A percentile compares a stretch with the other conserved stretches of the same genome.
These are phyloP conservation scores for Fusarium dimerum DNA, from an alignment of 2,329 filamentous ascomycete genomes.

Conservation along the genomic window DNA sequence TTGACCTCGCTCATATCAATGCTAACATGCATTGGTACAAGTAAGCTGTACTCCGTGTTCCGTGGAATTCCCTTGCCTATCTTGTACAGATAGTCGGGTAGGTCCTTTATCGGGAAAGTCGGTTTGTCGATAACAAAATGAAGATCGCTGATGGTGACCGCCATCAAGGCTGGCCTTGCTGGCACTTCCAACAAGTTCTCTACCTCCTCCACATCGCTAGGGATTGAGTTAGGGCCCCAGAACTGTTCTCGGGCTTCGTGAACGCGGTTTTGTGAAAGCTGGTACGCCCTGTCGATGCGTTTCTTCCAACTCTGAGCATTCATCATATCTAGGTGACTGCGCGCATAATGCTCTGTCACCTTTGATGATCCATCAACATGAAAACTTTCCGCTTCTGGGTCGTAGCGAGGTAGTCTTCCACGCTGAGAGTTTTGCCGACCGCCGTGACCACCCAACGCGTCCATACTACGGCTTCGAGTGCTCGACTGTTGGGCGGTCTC, in stretches of 20 bases:
- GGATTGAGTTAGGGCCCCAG: slow-evolving; percentile 78
- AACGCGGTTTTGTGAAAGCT: slow-evolving; percentile 70
- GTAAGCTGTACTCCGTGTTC: slow-evolving; percentile 85
- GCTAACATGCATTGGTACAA: slow-evolving; percentile 87
- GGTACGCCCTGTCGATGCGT: slow-evolving; percentile 77
- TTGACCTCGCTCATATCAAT: slow-evolving; percentile 89
- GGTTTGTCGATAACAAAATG: slow-evolving; percentile 88
- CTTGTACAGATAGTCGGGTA: slow-evolving; percentile 80
- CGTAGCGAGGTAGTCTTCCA: slow-evolving; percentile 64
- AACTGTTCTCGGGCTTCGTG: slow-evolving; percentile 78
- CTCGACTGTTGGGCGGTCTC: slow-evolving; percentile 36
- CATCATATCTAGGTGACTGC: slow-evolving; percentile 71
- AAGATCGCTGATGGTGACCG: slow-evolving; percentile 78
- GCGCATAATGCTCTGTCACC: slow-evolving; percentile 75
- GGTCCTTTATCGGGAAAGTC: slow-evolving; percentile 79
- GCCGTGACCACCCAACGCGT: slow-evolving; percentile 39
- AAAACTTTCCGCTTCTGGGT: slow-evolving; percentile 68
- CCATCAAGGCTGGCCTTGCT: slow-evolving; percentile 80
- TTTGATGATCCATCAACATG: slow-evolving; percentile 72
- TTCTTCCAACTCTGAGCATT: slow-evolving; percentile 92
- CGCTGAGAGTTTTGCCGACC: slow-evolving; percentile 33
- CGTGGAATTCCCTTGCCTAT: slow-evolving; percentile 97
- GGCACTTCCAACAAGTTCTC: slow-evolving; percentile 87
- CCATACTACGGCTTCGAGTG: slow-evolving; percentile 58
- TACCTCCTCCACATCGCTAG: slow-evolving; percentile 77